A percentile compares a stretch with the other conserved stretches of the same genome.
Evolutionary conservation across 495 filamentous ascomycete species (phyloP).

Genomic region (Trichoderma gamsii): DNA sequence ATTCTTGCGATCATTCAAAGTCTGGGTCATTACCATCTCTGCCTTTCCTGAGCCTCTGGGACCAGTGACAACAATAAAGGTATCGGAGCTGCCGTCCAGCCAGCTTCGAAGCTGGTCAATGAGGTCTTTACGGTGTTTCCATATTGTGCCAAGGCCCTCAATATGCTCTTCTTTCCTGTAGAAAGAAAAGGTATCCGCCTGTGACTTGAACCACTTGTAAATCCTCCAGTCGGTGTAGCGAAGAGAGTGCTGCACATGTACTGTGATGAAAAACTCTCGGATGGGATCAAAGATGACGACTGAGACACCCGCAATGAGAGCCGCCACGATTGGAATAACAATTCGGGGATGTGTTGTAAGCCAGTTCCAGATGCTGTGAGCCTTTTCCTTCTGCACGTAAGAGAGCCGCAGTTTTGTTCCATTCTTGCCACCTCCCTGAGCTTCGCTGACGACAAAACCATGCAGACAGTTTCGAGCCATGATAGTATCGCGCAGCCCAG

Average conservation of each 20-base stretch:
- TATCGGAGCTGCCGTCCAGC: slow-evolving; percentile 79
- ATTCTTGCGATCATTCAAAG: slow-evolving; percentile 67
- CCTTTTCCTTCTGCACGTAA: slow-evolving; percentile 71
- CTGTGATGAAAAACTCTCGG: slow-evolving; percentile 83
- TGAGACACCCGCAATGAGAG: slow-evolving; percentile 73
- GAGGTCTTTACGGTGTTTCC: slow-evolving; percentile 76
- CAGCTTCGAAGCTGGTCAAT: slow-evolving; percentile 79
- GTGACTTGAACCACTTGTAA: slow-evolving; percentile 73
- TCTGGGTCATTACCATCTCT: slow-evolving; percentile 79
- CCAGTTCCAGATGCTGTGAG: slow-evolving; percentile 81
- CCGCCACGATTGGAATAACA: slow-evolving; percentile 75
- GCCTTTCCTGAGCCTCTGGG: slow-evolving; percentile 87
- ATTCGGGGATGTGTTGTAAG: slow-evolving; percentile 81
- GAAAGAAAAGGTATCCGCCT: slow-evolving; percentile 62
- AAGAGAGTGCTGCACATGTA: slow-evolving; percentile 73
- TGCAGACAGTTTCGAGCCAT: slow-evolving; percentile 93
- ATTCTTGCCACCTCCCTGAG: slow-evolving; percentile 61
- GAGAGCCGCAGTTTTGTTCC: slow-evolving; percentile 70
- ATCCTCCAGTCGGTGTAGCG: slow-evolving; percentile 63
- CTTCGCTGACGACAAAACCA: slow-evolving; percentile 62
- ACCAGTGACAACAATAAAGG: slow-evolving; percentile 91
- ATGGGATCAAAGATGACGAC: slow-evolving; percentile 91
- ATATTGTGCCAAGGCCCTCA: slow-evolving; percentile 70
- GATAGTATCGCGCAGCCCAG: slow-evolving; percentile 60
- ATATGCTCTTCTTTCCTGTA: background rate